Conservation (phyloP, 805 yeast genomes). For the Zygosaccharomyces rouxii region DNA sequence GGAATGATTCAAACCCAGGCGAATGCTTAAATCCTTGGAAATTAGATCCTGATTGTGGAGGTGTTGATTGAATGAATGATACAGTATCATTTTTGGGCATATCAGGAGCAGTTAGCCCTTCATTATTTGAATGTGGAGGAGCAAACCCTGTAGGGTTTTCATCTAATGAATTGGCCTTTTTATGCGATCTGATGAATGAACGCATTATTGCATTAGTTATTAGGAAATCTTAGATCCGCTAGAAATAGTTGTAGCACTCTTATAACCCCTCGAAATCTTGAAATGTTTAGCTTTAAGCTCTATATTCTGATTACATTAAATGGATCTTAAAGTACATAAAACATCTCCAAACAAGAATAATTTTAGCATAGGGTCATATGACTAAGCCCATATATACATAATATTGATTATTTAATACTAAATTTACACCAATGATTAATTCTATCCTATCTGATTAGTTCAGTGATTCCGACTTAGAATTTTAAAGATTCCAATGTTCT, state of each 20-base stretch:
- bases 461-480: conserved; percentile 39
- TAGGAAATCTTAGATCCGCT: background rate
- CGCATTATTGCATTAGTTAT: conserved; percentile 26
- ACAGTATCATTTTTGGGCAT: conserved; percentile 16
- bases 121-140: conserved; percentile 4
- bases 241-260: background rate
- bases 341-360: background rate
- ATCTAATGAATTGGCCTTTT: conserved; percentile 34
- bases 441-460: background rate
- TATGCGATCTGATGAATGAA: conserved; percentile 40
- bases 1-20: conserved; percentile 31
- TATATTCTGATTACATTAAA: background rate
- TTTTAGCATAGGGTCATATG: conserved; percentile 1
- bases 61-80: conserved; percentile 15
- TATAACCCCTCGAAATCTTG: background rate
- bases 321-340: background rate
- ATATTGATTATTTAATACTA: background rate
- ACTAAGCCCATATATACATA: background rate
- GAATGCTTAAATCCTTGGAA: conserved; percentile 15
- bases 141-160: conserved; percentile 19
- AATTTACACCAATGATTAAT: background rate
- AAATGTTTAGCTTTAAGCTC: background rate
- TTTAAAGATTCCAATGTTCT: conserved; percentile 59
- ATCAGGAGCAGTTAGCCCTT: conserved; percentile 2
- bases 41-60: conserved; percentile 12